Evolutionary conservation across 2,329 filamentous ascomycete species (phyloP), one percentile per base, ranked within the genome.

Genomic region (Hypoxylon sp.): DNA sequence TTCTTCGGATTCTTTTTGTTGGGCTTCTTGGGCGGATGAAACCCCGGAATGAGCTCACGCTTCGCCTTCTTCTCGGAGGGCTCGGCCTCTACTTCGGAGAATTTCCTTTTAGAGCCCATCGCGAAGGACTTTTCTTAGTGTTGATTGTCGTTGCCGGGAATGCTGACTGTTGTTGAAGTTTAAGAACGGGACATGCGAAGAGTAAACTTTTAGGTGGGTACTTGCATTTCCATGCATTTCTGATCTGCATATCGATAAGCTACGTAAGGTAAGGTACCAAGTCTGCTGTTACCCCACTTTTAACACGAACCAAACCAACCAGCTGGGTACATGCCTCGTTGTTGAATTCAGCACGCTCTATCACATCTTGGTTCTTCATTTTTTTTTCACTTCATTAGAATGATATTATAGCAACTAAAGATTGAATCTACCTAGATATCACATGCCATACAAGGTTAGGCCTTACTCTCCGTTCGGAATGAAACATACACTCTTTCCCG

Each of bases 1-100:
- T 77, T 80, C 72, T 81, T 85, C 59, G 62, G 60, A 28, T 72
- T 75, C 60, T 73, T 77, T 61, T 74, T 74, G 64, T 78, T 72
- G 36, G 65, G 75, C 46, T 76, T 72, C 65, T 82, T 82, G 65
- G 69, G 48, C 14, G 57, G 36, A 41, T 71, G 68, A 21, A 64
- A 49, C 48, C 63, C 60, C 13, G 70, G 36, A 32, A 32, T 56
- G 48, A 63, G 41, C 21, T 72, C 68, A 60, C 59, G 65, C 28
- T 45, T 45, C 38, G 60, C 62, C 48, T 66, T 49, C 60, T 67
- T 55, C 4, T n/a, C 63, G 7, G 72, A 69, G 9, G 68, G 17
- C 11, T 74, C 72, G 41, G 63, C 53, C 10, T 69, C 55, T 34
- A 72, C 73, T 5, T 78, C 76, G 10, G 75, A 72, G 30, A 73